Evolutionary conservation across 148 eudicot species (phyloP).

Genomic region (Amaranthus hypochondriacus): DNA sequence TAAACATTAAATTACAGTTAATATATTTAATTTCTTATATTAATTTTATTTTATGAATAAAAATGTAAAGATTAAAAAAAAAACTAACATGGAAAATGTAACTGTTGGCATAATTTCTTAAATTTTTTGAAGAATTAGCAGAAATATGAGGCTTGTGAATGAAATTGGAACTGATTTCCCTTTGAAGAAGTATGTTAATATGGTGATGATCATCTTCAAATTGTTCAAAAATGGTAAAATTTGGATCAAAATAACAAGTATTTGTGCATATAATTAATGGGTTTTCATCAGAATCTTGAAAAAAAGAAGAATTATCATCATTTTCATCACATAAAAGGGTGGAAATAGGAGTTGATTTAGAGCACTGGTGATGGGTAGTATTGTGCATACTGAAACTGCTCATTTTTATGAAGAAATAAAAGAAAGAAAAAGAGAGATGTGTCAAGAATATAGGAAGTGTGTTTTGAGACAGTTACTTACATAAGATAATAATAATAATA

Average conservation of each 20-base stretch:
- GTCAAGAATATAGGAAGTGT: constrained; percentile 3
- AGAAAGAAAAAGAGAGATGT: background rate
- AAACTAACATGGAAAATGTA: constrained; percentile 23
- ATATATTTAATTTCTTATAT: background rate
- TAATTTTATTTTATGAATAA: background rate
- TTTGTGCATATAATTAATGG: background rate
- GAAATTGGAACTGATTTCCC: constrained; percentile 13
- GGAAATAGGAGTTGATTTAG: constrained; percentile 5
- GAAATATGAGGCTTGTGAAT: background rate
- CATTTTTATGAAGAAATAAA: background rate
- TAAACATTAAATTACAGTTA: background rate
- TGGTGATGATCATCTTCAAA: constrained; percentile 29
- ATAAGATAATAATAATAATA: no score
- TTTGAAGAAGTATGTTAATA: constrained; percentile 18
- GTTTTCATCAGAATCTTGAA: constrained; percentile 8
- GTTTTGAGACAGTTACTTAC: background rate
- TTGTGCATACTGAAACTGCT: background rate
- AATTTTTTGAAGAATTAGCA: background rate
- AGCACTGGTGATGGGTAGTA: background rate
- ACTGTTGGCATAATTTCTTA: constrained; percentile 16
- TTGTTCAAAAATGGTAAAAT: background rate
- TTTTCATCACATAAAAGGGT: constrained; percentile 23
- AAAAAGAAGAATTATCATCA: constrained; percentile 1
- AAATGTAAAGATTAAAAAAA: background rate
- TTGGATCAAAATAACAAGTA: background rate